These are phyloP conservation scores for Gypsophila paniculata DNA, from an alignment of 179 eudicot species.

Conservation along the genomic window DNA sequence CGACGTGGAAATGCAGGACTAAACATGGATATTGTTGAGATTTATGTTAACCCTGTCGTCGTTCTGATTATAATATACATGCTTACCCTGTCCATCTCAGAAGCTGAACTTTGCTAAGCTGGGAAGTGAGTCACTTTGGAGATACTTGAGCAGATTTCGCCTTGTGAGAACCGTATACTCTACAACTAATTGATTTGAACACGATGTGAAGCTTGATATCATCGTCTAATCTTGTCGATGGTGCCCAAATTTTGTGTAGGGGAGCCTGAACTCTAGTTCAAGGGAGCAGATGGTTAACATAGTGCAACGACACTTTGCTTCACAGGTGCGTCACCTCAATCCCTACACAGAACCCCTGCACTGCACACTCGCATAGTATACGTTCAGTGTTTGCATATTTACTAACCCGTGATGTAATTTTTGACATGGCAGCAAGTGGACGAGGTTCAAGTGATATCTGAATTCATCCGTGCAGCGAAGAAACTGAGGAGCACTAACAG, in stretches of 20 bases:
- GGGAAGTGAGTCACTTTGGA: slow-evolving; percentile 75
- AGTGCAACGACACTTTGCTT: slow-evolving; percentile 75
- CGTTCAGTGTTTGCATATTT: neutral
- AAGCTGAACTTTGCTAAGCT: slow-evolving; percentile 64
- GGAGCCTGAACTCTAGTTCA: slow-evolving; percentile 47
- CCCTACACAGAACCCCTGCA: neutral
- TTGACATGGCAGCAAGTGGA: slow-evolving; percentile 53
- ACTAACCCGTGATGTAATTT: neutral
- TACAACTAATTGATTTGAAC: neutral
- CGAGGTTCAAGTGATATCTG: slow-evolving; percentile 75
- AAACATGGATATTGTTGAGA: neutral
- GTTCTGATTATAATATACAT: slow-evolving; percentile 20
- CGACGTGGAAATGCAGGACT: neutral
- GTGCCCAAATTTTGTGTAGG: slow-evolving; percentile 33
- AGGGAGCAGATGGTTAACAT: slow-evolving; percentile 61
- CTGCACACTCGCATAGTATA: neutral
- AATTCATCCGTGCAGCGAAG: slow-evolving; percentile 73
- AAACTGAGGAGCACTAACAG: slow-evolving; percentile 41
- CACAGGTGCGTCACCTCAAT: slow-evolving; percentile 49
- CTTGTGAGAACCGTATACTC: slow-evolving; percentile 44
- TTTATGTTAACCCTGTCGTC: neutral
- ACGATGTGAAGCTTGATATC: neutral
- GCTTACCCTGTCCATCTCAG: slow-evolving; percentile 43
- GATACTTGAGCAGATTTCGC: slow-evolving; percentile 74
- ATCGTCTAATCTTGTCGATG: slow-evolving; percentile 9